Conservation (phyloP, 169 alveolate genomes). For the Amoebophrya sp. region DNA sequence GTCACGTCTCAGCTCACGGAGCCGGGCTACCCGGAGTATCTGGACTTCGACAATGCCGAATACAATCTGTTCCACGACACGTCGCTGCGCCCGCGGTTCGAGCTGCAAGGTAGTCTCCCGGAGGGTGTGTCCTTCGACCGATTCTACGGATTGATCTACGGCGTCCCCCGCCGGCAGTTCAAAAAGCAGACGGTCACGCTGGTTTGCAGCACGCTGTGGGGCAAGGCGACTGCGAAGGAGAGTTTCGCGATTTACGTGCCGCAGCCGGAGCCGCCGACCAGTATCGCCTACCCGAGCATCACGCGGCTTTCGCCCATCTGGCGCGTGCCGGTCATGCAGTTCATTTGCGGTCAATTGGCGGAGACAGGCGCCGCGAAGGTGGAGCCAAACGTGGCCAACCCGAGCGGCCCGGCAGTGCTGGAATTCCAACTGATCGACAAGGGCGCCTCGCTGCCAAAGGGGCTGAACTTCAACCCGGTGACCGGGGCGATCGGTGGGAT, state of each 20-base stretch:
- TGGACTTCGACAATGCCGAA: neutral
- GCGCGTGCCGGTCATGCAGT: slow-evolving; percentile 13
- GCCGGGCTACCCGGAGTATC: no score
- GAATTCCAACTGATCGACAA: neutral
- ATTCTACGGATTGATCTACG: neutral
- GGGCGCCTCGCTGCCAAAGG: neutral
- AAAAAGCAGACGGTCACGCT: neutral
- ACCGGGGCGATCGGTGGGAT: neutral
- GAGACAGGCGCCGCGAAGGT: neutral
- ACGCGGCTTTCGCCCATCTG: neutral
- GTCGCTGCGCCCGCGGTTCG: neutral
- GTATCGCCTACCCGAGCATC: neutral
- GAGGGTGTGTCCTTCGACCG: neutral
- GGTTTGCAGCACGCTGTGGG: neutral
- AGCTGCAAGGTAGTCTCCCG: neutral
- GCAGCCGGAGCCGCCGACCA: neutral
- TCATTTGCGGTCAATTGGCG: neutral
- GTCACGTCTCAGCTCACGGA: no score
- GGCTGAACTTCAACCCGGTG: neutral
- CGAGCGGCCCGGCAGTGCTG: no score
- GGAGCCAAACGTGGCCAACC: no score
- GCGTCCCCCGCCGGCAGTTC: neutral
- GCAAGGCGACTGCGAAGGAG: neutral
- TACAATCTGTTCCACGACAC: neutral
- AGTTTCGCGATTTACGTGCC: neutral